Evolutionary conservation across 225 moss, liverwort and hornwort species (phyloP).

Genomic region (Straminergon stramineum): DNA sequence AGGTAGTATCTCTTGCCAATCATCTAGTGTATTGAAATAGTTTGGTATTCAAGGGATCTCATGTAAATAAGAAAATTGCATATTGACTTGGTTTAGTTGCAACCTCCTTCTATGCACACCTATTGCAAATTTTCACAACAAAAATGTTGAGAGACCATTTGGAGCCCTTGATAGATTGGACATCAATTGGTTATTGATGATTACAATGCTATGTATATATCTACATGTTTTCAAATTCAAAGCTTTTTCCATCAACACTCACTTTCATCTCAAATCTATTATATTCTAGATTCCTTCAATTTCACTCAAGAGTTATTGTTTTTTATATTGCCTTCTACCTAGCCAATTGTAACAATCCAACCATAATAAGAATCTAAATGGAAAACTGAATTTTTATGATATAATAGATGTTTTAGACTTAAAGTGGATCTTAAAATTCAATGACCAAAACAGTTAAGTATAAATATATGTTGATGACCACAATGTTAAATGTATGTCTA

Average conservation of each 20-base stretch:
- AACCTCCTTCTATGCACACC: background rate
- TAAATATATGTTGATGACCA: accelerated
- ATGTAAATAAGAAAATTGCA: background rate
- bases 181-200: background rate
- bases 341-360: background rate
- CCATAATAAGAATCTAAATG: accelerated
- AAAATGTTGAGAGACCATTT: background rate
- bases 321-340: background rate
- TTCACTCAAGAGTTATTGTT: background rate
- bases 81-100: background rate
- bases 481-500: background rate
- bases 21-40: background rate
- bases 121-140: background rate
- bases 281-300: background rate
- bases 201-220: background rate
- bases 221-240: background rate
- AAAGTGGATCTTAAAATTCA: background rate
- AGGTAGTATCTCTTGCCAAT: too few species aligned
- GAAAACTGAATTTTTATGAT: too few species aligned
- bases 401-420: too few species aligned
- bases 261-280: background rate
- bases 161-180: background rate
- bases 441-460: background rate
- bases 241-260: accelerated
- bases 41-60: background rate